phyloP scores from a whole-genome alignment of 2,329 filamentous ascomycete species.

The Fusarium cyanostomum region DNA sequence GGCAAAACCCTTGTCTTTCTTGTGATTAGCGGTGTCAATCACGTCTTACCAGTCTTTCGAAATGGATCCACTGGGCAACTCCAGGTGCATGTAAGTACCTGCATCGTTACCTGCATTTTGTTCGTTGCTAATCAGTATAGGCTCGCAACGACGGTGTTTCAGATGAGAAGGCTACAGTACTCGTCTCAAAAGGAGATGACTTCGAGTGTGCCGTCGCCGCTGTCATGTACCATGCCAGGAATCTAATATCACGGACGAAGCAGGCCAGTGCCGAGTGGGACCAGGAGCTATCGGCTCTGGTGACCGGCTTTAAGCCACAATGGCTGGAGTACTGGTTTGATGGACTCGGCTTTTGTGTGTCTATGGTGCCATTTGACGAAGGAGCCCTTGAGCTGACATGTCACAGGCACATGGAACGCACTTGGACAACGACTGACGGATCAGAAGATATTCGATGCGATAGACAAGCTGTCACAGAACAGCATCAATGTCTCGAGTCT shows the following conservation, averaged over 20 bases:
- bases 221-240: slow-evolving; percentile 87
- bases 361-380: neutral
- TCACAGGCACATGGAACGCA: slow-evolving; percentile 85
- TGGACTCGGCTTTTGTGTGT: slow-evolving; percentile 84
- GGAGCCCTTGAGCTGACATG: slow-evolving; percentile 23
- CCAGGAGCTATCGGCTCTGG: slow-evolving; percentile 57
- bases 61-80: slow-evolving; percentile 73
- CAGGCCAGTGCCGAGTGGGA: slow-evolving; percentile 53
- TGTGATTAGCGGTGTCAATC: slow-evolving; percentile 76
- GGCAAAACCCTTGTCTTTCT: slow-evolving; percentile 82
- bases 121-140: slow-evolving; percentile 47
- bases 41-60: slow-evolving; percentile 75
- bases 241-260: slow-evolving; percentile 54
- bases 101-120: neutral
- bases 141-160: slow-evolving; percentile 72
- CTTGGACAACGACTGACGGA: slow-evolving; percentile 86
- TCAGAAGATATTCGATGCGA: slow-evolving; percentile 78
- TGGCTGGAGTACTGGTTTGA: slow-evolving; percentile 94
- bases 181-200: slow-evolving; percentile 75
- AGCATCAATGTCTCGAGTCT: slow-evolving; percentile 83
- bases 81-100: slow-evolving; percentile 64
- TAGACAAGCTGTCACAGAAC: slow-evolving; percentile 75
- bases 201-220: slow-evolving; percentile 82
- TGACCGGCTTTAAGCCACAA: slow-evolving; percentile 61
- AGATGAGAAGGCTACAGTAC: slow-evolving; percentile 65